Conservation (phyloP, 2,329 filamentous ascomycete genomes). For the Pseudogymnoascus sp. region DNA sequence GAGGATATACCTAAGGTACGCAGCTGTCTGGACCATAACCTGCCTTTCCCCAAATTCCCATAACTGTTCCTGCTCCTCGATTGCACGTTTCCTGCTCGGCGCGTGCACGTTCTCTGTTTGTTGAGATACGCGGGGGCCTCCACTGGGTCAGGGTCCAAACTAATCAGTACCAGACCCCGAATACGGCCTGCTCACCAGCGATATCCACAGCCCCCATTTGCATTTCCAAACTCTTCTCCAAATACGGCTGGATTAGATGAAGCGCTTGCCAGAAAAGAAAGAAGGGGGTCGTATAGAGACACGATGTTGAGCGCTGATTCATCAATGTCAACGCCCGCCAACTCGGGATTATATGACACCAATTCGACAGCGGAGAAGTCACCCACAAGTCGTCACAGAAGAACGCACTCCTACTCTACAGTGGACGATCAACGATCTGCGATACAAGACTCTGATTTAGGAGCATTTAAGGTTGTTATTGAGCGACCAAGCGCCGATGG, state of each 20-base stretch:
- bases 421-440: constrained; percentile 53
- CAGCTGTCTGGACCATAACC: constrained; percentile 16
- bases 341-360: constrained; percentile 25
- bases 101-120: neutral
- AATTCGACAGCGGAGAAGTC: constrained; percentile 12
- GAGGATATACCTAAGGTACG: constrained; percentile 69
- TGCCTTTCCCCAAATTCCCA: constrained; percentile 19
- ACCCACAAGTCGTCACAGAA: constrained; percentile 39
- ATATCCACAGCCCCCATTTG: constrained; percentile 52
- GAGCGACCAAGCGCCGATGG: constrained; percentile 56
- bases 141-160: constrained; percentile 6
- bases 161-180: constrained; percentile 42
- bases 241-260: constrained; percentile 49
- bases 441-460: constrained; percentile 48
- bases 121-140: constrained; percentile 11
- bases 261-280: constrained; percentile 28
- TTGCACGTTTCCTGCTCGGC: constrained; percentile 28
- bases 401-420: constrained; percentile 71
- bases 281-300: constrained; percentile 20
- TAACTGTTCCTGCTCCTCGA: constrained; percentile 28
- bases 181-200: constrained; percentile 54
- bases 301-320: constrained; percentile 24
- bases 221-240: constrained; percentile 53
- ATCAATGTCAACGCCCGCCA: constrained; percentile 23
- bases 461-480: constrained; percentile 73